These are phyloP conservation scores for Gymnopilus dilepis DNA, from an alignment of 768 basidiomycete genomes.

Conservation along the genomic window DNA sequence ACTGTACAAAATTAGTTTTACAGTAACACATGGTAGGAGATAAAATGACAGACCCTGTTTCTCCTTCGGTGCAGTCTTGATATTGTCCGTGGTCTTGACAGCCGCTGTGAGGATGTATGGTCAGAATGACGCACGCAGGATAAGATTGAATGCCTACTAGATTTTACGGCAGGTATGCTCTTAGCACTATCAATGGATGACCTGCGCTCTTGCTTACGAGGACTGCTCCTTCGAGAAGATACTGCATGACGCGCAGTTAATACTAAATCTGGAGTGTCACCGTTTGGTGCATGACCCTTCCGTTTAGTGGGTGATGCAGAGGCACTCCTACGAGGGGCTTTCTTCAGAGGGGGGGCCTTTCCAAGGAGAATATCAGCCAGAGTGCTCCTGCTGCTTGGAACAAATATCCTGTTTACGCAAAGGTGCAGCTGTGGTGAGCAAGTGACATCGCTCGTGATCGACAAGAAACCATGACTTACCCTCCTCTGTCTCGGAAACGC, in stretches of 20 bases:
- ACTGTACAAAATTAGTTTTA: too few species aligned
- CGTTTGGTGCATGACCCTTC: neutral
- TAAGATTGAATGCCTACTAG: neutral
- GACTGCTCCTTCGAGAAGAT: slow-evolving; percentile 8
- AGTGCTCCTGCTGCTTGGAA: slow-evolving; percentile 53
- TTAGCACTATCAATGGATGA: neutral
- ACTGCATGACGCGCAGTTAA: neutral
- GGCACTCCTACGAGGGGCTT: slow-evolving; percentile 29
- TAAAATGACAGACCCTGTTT: too few species aligned
- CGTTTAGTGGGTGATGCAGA: slow-evolving; percentile 35
- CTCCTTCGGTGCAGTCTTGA: neutral
- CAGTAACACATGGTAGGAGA: too few species aligned
- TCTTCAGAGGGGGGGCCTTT: slow-evolving; percentile 39
- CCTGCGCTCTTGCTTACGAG: neutral
- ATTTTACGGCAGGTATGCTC: neutral
- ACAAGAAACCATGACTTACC: slow-evolving; percentile 43
- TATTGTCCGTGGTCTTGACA: neutral
- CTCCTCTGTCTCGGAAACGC: slow-evolving; percentile 71
- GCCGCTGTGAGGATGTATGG: neutral
- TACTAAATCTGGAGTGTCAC: neutral
- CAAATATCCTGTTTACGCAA: slow-evolving; percentile 63
- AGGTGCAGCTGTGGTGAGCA: too few species aligned
- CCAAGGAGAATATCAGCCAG: slow-evolving; percentile 60
- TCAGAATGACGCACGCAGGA: neutral
- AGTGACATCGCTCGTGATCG: neutral